Percentiles rank a stretch among this genome's conserved stretches.
Evolutionary conservation across 192 early-diverging fungal species (phyloP).

Genomic region (Gamsiella multidivaricata): DNA sequence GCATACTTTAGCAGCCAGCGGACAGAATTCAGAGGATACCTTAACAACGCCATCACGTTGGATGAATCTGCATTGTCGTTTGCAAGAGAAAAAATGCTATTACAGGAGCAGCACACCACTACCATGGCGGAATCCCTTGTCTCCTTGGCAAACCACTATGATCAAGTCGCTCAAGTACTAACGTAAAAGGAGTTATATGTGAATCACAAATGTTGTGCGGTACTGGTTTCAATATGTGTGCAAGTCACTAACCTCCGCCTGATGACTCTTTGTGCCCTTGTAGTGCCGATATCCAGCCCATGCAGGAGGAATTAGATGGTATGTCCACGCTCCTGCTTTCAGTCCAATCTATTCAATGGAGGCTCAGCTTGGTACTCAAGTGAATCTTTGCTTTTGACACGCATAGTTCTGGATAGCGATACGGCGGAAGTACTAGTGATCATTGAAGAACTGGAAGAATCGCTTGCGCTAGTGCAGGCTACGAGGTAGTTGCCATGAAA

Average conservation of each 20-base stretch:
- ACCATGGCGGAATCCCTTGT: constrained; percentile 62
- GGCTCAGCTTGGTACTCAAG: too few species aligned
- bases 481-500: constrained; percentile 19
- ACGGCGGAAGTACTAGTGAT: constrained; percentile 29
- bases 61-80: constrained; percentile 55
- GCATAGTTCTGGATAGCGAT: constrained; percentile 39
- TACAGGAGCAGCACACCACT: constrained; percentile 59
- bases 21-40: constrained; percentile 35
- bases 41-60: constrained; percentile 44
- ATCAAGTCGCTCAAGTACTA: constrained; percentile 59
- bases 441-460: constrained; percentile 47
- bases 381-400: not conserved
- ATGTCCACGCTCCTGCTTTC: not conserved
- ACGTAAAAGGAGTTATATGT: constrained; percentile 29
- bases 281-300: constrained; percentile 42
- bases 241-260: too few species aligned
- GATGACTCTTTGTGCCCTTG: not conserved
- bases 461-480: constrained; percentile 39
- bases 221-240: too few species aligned
- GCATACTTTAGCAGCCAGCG: constrained; percentile 11
- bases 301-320: constrained; percentile 31
- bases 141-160: constrained; percentile 63
- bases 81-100: constrained; percentile 52
- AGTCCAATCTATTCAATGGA: too few species aligned
- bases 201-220: too few species aligned